Evolutionary conservation across 352 stramenopile genomes (phyloP).

Genomic region (Blastocystis sp.): DNA sequence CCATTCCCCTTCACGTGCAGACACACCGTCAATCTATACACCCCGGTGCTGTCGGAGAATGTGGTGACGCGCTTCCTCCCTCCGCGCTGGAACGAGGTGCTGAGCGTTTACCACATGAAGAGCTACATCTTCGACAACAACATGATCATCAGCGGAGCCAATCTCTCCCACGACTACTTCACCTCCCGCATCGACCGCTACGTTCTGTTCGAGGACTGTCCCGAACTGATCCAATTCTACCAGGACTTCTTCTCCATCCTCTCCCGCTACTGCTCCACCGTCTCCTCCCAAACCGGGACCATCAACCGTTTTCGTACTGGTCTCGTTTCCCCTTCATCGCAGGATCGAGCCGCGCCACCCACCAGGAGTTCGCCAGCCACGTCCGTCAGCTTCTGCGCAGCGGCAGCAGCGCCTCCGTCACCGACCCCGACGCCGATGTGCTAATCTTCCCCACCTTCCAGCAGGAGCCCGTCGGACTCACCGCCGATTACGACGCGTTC

Average conservation of each 20-base stretch:
- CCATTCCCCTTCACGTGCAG: not conserved
- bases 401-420: not conserved
- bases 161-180: conserved; percentile 81
- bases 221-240: conserved; percentile 76
- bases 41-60: conserved; percentile 39
- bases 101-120: conserved; percentile 78
- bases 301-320: conserved; percentile 8
- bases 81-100: conserved; percentile 79
- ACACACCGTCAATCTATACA: conserved; percentile 37
- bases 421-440: not conserved
- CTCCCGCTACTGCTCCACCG: conserved; percentile 17
- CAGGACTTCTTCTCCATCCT: conserved; percentile 71
- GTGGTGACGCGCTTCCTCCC: conserved; percentile 74
- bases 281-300: not conserved
- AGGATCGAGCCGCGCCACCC: conserved; percentile 17
- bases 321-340: not conserved
- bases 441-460: conserved; percentile 46
- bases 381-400: conserved; percentile 2
- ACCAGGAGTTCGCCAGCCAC: not conserved
- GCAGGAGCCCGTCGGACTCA: conserved; percentile 29
- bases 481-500: conserved; percentile 9
- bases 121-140: conserved; percentile 80
- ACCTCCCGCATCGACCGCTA: conserved; percentile 80
- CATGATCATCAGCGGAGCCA: conserved; percentile 79
- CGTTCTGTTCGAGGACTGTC: conserved; percentile 75